Conservation (phyloP, 352 stramenopile genomes). For the Phytophthora vignae region DNA sequence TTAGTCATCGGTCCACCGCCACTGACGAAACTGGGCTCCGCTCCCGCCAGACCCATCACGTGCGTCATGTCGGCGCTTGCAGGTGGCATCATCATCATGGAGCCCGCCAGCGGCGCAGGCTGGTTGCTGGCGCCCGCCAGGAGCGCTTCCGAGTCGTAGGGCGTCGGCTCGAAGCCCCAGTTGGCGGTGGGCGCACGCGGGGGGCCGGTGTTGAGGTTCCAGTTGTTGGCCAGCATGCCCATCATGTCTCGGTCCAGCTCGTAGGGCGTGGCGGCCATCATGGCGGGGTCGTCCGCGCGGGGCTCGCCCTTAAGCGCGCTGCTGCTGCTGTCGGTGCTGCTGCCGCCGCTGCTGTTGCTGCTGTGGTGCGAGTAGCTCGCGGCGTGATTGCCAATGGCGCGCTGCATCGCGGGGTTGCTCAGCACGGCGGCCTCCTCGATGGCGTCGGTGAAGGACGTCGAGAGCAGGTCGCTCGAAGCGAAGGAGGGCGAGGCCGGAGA, state of each 20-base stretch:
- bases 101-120: conserved; percentile 11
- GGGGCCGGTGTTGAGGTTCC: conserved; percentile 35
- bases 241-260: conserved; percentile 46
- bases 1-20: conserved; percentile 6
- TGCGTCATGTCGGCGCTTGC: conserved; percentile 23
- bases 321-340: conserved; percentile 3
- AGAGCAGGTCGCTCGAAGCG: conserved; percentile 14
- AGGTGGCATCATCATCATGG: conserved; percentile 18
- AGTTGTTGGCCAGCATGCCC: conserved; percentile 43
- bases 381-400: conserved; percentile 6
- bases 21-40: conserved; percentile 12
- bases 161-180: conserved; percentile 26
- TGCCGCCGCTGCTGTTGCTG: neutral
- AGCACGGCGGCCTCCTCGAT: conserved; percentile 13
- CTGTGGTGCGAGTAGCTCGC: neutral
- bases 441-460: conserved; percentile 22
- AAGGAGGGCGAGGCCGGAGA: conserved; percentile 31
- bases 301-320: conserved; percentile 14
- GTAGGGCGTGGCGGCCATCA: conserved; percentile 19
- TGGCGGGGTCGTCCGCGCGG: conserved; percentile 3
- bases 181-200: conserved; percentile 8
- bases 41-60: conserved; percentile 16
- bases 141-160: conserved; percentile 14
- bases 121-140: conserved; percentile 8
- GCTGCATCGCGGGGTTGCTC: conserved; percentile 15